Base-by-base conservation (phyloP, 306 rosid genomes). In the Trifolium subterraneum region DNA sequence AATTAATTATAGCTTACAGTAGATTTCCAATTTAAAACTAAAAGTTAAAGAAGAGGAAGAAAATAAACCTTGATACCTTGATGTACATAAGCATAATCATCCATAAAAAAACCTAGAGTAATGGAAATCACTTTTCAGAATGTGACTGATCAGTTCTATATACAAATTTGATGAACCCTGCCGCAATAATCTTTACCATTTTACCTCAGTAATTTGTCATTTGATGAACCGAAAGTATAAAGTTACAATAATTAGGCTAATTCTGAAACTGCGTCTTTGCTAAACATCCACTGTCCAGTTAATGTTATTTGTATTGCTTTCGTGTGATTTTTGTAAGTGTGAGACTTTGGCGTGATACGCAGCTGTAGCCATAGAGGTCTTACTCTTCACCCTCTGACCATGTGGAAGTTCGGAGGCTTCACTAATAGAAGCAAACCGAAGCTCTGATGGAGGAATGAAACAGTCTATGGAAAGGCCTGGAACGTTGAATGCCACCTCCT, bases 401-500 rank as follows among this genome's bases (percentile, higher is more conserved):
- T 88, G 92, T 64, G 91, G 89, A 22, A 88, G 86, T 44, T 91
- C 96, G 36, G 90, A 79, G 51, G 96, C 74, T 84, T 94, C 97
- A 64, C 92, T 88, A 86, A 94, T 78, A 16, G 99, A 88, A 69
- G 99, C 95, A 78, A 90, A 94, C 80, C 93, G 89, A 16, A 95
- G 81, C 79, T 95, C 98, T 0, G 98, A 96, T 2, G 99, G 99
- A 68, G 99, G 99, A 70, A 95, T 95, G 85, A 95, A 95, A 78
- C 99, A 95, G 81, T 95, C 99, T 50, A 88, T 10, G 5, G 99
- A 92, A 72, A 95, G 90, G 51, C 99, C 99, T 0, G 98, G 99
- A 48, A 95, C 99, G 35, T 90, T 92, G 82, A 95, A 95, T 0
- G 98, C 99, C 58, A 92, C 97, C 83, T 95, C 99, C 86, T 95